phyloP scores from a whole-genome alignment of 208 protist species.

The Endotrypanum monterogeii region DNA sequence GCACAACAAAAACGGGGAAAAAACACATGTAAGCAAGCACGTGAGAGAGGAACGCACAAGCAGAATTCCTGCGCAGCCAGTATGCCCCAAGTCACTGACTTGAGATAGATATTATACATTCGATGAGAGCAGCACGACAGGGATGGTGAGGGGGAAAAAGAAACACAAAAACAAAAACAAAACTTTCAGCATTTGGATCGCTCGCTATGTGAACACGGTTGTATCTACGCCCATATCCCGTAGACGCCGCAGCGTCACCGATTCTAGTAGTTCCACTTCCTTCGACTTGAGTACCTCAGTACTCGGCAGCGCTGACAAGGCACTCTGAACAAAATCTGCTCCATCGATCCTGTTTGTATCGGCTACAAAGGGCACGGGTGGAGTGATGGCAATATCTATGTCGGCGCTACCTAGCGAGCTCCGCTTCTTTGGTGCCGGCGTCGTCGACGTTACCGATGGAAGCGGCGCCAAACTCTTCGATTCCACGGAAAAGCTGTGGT shows the following conservation, averaged over 20 bases:
- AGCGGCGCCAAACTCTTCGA: background rate
- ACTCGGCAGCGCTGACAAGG: slow-evolving; percentile 10
- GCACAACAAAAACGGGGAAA: background rate
- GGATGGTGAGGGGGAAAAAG: background rate
- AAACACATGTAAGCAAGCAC: background rate
- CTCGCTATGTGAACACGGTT: slow-evolving; percentile 20
- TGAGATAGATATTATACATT: slow-evolving; percentile 10
- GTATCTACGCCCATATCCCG: slow-evolving; percentile 69
- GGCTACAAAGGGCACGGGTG: slow-evolving; percentile 16
- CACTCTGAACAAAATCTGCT: background rate
- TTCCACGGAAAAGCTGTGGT: background rate
- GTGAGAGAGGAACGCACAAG: background rate
- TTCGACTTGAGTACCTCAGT: slow-evolving; percentile 61
- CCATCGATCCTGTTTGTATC: slow-evolving; percentile 1
- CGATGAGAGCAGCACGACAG: background rate
- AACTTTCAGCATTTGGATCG: background rate
- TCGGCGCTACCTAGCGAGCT: slow-evolving; percentile 15
- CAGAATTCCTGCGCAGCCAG: background rate
- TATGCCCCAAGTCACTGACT: background rate
- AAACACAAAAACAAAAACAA: background rate
- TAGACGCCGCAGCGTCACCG: slow-evolving; percentile 56
- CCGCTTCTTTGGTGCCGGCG: background rate
- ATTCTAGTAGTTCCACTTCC: slow-evolving; percentile 76
- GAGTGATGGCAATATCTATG: slow-evolving; percentile 17
- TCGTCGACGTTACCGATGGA: background rate